Conservation (phyloP, 2,329 filamentous ascomycete genomes). For the Diaporthe sp. region DNA sequence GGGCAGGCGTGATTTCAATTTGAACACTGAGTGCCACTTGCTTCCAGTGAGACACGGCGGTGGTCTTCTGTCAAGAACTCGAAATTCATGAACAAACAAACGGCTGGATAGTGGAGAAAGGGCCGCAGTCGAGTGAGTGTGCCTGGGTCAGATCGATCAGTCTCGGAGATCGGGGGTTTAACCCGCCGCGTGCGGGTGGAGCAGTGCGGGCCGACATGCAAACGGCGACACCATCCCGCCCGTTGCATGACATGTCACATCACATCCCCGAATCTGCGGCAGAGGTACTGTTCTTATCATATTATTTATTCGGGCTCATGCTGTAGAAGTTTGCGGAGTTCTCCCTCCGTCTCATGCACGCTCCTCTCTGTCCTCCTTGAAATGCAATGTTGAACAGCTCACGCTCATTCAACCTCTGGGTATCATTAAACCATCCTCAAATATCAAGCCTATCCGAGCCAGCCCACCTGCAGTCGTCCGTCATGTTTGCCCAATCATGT, state of each 20-base stretch:
- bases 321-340: neutral
- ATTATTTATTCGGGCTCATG: neutral
- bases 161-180: slow-evolving; percentile 18
- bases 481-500: neutral
- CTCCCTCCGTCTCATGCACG: neutral
- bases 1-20: neutral
- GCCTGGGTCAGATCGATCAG: neutral
- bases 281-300: neutral
- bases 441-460: neutral
- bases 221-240: neutral
- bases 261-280: neutral
- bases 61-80: neutral
- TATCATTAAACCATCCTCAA: slow-evolving; percentile 31
- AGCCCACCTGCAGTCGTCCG: neutral
- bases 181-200: neutral
- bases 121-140: neutral
- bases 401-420: slow-evolving; percentile 21
- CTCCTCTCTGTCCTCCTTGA: neutral
- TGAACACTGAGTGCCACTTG: neutral
- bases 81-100: neutral
- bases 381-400: slow-evolving; percentile 28
- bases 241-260: neutral
- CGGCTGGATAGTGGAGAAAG: neutral
- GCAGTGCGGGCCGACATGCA: neutral
- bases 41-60: neutral